phyloP scores from a whole-genome alignment of 371 early-diverging fungal species.

The Mucor sp. region DNA sequence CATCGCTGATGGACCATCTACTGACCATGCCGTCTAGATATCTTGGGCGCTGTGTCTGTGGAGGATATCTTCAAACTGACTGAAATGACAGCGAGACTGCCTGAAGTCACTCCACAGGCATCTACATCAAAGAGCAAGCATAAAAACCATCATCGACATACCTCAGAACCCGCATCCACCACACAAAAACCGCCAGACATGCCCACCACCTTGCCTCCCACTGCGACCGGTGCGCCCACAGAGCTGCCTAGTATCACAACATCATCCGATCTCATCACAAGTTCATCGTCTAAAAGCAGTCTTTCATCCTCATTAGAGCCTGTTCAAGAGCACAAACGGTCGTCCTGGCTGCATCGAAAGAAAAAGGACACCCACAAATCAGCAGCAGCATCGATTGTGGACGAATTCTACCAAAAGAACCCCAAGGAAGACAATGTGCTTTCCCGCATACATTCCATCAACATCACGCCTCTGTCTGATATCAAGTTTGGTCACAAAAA shows the following conservation, averaged over 20 bases:
- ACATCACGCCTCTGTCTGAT: constrained; percentile 1
- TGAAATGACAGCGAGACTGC: constrained; percentile 29
- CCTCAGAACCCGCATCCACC: background rate
- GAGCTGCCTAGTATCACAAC: background rate
- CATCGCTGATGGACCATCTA: background rate
- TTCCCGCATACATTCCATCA: background rate
- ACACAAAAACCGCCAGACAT: background rate
- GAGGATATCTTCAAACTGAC: constrained; percentile 47
- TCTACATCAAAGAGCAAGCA: background rate
- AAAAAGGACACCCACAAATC: background rate
- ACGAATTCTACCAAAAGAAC: constrained; percentile 13
- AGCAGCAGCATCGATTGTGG: constrained; percentile 7
- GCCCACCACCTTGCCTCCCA: background rate
- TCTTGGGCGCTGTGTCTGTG: constrained; percentile 41
- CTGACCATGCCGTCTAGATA: constrained; percentile 13
- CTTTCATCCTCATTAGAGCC: background rate
- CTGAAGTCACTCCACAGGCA: constrained; percentile 18
- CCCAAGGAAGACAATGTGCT: background rate
- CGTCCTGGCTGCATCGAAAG: background rate
- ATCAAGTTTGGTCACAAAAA: background rate
- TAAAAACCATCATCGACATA: constrained; percentile 3
- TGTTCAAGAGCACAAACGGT: background rate
- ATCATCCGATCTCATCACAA: background rate
- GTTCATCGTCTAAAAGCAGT: background rate
- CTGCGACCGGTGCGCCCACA: background rate